phyloP scores from a whole-genome alignment of 2,329 filamentous ascomycete genomes.

The Venturia asperata region DNA sequence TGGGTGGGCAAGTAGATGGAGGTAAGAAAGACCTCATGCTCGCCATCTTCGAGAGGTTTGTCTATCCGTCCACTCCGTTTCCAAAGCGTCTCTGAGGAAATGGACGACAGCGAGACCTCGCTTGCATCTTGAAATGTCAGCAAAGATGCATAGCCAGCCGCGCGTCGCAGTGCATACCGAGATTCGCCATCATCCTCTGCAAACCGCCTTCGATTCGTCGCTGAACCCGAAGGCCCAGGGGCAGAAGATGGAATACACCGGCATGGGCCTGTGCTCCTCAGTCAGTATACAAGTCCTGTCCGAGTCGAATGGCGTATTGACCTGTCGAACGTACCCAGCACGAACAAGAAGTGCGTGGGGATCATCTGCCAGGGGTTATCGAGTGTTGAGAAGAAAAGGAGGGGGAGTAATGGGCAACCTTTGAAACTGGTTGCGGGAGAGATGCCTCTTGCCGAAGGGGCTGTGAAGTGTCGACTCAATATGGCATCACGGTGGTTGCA shows the following conservation, averaged over 20 bases:
- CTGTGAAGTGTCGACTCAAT: neutral
- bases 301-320: constrained; percentile 29
- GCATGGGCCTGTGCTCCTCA: constrained; percentile 58
- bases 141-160: too few relatives aligned
- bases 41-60: constrained; percentile 31
- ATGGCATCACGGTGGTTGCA: neutral
- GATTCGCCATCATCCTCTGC: constrained; percentile 12
- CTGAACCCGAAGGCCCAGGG: constrained; percentile 55
- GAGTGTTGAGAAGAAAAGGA: neutral
- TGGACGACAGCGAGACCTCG: constrained; percentile 72
- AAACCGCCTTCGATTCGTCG: constrained; percentile 21
- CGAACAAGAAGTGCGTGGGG: constrained; percentile 60
- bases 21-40: constrained; percentile 57
- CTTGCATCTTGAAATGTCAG: constrained; percentile 55
- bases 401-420: neutral
- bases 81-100: constrained; percentile 84
- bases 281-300: too few relatives aligned
- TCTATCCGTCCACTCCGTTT: constrained; percentile 72
- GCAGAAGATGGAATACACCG: constrained; percentile 87
- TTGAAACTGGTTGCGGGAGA: neutral
- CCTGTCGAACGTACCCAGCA: constrained; percentile 62
- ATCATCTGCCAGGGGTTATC: constrained; percentile 39
- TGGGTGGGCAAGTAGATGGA: too few relatives aligned
- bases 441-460: constrained; percentile 1
- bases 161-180: neutral